Percentiles rank a stretch among this genome's conserved stretches.
phyloP scores from a whole-genome alignment of 306 rosid species.

The Dryas drummondii region DNA sequence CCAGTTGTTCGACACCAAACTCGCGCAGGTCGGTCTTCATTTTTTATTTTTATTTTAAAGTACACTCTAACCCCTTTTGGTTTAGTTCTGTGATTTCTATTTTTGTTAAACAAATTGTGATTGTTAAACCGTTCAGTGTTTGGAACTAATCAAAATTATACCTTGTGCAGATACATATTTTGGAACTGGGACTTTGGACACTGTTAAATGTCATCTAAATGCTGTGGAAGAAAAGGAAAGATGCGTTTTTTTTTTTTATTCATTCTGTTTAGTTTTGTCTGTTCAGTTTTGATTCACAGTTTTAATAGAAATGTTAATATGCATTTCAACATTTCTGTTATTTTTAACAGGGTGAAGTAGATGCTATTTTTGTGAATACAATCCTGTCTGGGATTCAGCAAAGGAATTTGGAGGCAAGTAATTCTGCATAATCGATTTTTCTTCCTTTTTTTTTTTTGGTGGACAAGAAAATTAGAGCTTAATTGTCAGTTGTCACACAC shows the following conservation, averaged over 20 bases:
- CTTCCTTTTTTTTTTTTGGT: background rate
- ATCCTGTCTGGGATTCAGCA: conserved; percentile 78
- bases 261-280: background rate
- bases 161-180: conserved; percentile 62
- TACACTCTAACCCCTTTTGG: background rate
- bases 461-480: conserved; percentile 22
- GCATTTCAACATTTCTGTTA: conserved; percentile 5
- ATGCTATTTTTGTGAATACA: conserved; percentile 82
- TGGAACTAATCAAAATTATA: background rate
- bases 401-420: conserved; percentile 85
- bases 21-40: conserved; percentile 57
- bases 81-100: background rate
- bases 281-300: background rate
- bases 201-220: conserved; percentile 59
- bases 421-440: conserved; percentile 7
- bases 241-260: background rate
- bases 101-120: background rate
- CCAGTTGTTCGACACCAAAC: conserved; percentile 61
- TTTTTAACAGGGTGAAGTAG: conserved; percentile 64
- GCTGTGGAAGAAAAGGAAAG: conserved; percentile 60
- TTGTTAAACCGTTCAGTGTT: background rate
- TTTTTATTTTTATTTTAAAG: background rate
- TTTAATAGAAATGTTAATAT: conserved; percentile 4
- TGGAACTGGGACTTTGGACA: conserved; percentile 78
- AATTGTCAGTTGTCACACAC: conserved; percentile 9